Evolutionary conservation across 1,139 yeast species (phyloP).

Genomic region (Petasospora rhodanensis): DNA sequence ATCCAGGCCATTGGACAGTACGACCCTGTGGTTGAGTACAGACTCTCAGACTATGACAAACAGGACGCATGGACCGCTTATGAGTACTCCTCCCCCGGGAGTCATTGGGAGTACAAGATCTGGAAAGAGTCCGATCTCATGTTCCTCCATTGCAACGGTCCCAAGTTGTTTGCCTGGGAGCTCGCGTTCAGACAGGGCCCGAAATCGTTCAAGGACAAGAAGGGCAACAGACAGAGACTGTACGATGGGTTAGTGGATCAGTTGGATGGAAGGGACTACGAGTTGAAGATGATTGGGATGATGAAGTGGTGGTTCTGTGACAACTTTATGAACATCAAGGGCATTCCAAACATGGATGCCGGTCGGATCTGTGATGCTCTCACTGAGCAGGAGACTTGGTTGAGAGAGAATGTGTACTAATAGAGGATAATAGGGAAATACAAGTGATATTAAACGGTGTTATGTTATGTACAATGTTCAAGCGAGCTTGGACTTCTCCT

Average conservation of each 20-base stretch:
- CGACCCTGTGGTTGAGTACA: conserved; percentile 13
- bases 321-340: conserved; percentile 2
- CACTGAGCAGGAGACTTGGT: conserved; percentile 6
- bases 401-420: conserved; percentile 10
- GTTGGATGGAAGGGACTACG: conserved; percentile 11
- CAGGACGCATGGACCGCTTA: conserved; percentile 10
- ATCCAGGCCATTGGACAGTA: conserved; percentile 17
- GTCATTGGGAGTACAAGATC: conserved; percentile 14
- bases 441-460: too few relatives aligned
- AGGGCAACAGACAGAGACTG: conserved; percentile 11
- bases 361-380: conserved; percentile 6
- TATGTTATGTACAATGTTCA: too few relatives aligned
- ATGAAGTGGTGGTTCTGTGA: conserved; percentile 16
- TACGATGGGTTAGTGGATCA: conserved; percentile 11
- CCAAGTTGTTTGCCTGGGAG: conserved; percentile 14
- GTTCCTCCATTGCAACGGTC: conserved; percentile 17
- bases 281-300: conserved; percentile 7
- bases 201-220: conserved; percentile 2
- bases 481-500: too few relatives aligned
- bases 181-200: conserved; percentile 3
- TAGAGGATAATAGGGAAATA: too few relatives aligned
- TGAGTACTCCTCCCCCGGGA: conserved; percentile 6
- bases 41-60: neutral
- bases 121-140: conserved; percentile 12
- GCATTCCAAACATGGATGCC: conserved; percentile 4